phyloP scores from a whole-genome alignment of 139 green algal genomes.

The Closterium sp. region DNA sequence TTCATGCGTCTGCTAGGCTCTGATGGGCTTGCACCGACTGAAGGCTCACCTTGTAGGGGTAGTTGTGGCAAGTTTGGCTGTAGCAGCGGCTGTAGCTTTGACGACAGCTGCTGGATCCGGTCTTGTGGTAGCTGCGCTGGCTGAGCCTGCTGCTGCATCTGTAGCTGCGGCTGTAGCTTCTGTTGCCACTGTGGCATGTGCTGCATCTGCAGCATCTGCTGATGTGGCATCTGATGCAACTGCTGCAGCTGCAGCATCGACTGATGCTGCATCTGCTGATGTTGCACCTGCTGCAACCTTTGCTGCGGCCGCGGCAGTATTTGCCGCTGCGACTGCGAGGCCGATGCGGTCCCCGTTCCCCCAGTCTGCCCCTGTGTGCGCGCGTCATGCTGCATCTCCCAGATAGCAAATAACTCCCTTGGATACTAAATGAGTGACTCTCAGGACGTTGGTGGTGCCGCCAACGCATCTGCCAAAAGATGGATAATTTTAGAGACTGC shows the following conservation, averaged over 20 bases:
- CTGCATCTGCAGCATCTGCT: not conserved
- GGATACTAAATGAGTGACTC: too few relatives aligned
- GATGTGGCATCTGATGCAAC: too few relatives aligned
- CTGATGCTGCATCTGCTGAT: not conserved
- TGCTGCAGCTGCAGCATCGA: not conserved
- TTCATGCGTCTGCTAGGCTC: not conserved
- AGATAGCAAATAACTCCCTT: too few relatives aligned
- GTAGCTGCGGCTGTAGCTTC: not conserved
- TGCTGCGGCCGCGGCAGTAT: not conserved
- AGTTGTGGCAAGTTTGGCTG: not conserved
- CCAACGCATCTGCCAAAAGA: too few relatives aligned
- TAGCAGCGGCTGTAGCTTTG: not conserved
- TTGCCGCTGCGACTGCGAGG: not conserved
- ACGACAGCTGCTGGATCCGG: too few relatives aligned
- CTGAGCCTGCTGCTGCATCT: not conserved
- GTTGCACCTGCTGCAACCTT: too few relatives aligned
- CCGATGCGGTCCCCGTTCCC: too few relatives aligned
- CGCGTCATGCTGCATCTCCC: too few relatives aligned
- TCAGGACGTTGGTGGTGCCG: too few relatives aligned
- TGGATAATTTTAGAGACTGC: too few relatives aligned
- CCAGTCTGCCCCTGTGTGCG: too few relatives aligned
- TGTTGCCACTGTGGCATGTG: not conserved
- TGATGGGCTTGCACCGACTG: not conserved
- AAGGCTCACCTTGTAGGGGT: not conserved
- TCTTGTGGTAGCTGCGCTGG: too few relatives aligned